Evolutionary conservation across 805 yeast genomes (phyloP), one percentile per base, ranked within the genome.

Genomic region (Candida oleophila): DNA sequence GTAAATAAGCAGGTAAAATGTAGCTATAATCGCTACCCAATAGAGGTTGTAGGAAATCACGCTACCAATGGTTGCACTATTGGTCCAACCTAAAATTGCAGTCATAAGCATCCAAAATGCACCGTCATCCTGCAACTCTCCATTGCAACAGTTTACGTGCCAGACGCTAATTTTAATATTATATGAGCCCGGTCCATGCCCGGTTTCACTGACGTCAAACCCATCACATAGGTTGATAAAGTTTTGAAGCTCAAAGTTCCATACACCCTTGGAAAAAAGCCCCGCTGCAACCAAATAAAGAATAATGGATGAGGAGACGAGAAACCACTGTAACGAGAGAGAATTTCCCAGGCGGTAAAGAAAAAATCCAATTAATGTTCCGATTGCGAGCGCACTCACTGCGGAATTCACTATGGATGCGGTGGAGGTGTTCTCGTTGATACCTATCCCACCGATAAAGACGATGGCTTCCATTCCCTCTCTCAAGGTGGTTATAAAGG

Each of bases 71-170:
- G 97, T 90, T 2, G 96, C 97, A 52, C 91, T 81, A 62, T 90
- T 90, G 12, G 94, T 89, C 97, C 97, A 90, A 1, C 97, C 97
- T 43, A 90, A 76, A 3, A 90, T 72, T 1, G 96, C 97, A 32
- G 91, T 72, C 49, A 69, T 64, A 15, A 71, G 65, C 77, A 73
- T 72, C 77, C 77, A 72, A 64, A 73, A 69, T 33, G 60, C 51
- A 1, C 70, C 68, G 41, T 71, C 77, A 33, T 71, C 76, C 40
- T 61, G 65, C 49, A 68, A 55, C 43, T 60, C 64, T 3, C 77
- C 77, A 48, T 71, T 68, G 48, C 77, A 73, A 52, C 77, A 73
- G 55, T 73, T 71, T 20, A 73, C 76, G 54, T 72, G 77, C 77
- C 77, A 73, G 9, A 73, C 66, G 46, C 71, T 62, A 25, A 54